Percentiles rank a stretch among this genome's conserved stretches.
phyloP scores from a whole-genome alignment of 2,329 filamentous ascomycete genomes.

The Metarhizium anisopliae region DNA sequence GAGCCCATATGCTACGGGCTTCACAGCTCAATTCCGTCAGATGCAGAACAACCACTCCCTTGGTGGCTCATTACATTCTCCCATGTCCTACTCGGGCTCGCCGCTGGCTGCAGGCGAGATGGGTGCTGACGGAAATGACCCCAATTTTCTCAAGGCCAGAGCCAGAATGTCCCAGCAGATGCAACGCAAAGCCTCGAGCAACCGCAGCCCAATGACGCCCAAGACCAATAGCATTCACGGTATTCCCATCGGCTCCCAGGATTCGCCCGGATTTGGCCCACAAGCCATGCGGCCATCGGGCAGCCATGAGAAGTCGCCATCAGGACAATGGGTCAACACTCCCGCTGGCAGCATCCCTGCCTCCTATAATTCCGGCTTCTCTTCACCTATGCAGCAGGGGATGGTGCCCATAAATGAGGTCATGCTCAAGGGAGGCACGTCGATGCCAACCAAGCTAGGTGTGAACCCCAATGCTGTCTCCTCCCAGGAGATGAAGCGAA shows the following conservation, averaged over 20 bases:
- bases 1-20: slow-evolving; percentile 75
- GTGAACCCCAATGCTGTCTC: slow-evolving; percentile 48
- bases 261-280: slow-evolving; percentile 62
- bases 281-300: slow-evolving; percentile 69
- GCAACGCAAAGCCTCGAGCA: slow-evolving; percentile 66
- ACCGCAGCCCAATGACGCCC: slow-evolving; percentile 73
- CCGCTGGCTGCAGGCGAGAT: slow-evolving; percentile 36
- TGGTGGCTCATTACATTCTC: slow-evolving; percentile 37
- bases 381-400: slow-evolving; percentile 64
- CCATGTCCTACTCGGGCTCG: slow-evolving; percentile 30
- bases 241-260: slow-evolving; percentile 57
- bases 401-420: slow-evolving; percentile 81
- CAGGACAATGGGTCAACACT: slow-evolving; percentile 85
- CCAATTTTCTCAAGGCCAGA: slow-evolving; percentile 54
- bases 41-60: slow-evolving; percentile 53
- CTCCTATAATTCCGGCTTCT: slow-evolving; percentile 81
- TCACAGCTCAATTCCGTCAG: slow-evolving; percentile 70
- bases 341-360: slow-evolving; percentile 70
- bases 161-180: slow-evolving; percentile 51
- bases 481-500: slow-evolving; percentile 87
- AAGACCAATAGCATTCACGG: slow-evolving; percentile 72
- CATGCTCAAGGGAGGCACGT: slow-evolving; percentile 77
- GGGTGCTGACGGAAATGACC: slow-evolving; percentile 39
- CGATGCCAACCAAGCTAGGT: slow-evolving; percentile 79
- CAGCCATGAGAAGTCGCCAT: slow-evolving; percentile 71